Evolutionary conservation across 192 early-diverging fungal genomes (phyloP), one percentile per base, ranked within the genome.

Genomic region (Backusella psychrophila): DNA sequence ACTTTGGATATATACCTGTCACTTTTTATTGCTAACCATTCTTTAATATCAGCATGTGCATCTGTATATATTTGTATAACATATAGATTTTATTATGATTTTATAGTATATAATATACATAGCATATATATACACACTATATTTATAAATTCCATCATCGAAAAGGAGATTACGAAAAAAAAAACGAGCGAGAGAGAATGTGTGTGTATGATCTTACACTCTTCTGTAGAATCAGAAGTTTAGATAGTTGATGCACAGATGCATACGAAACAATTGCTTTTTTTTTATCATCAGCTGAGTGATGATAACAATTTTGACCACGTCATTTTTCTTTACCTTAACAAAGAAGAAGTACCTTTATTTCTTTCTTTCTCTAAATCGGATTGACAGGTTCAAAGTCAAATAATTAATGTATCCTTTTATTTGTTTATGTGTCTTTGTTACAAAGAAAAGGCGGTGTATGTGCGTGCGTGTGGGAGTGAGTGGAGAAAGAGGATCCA

Each of bases 261-360:
- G 56, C 56, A 63, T 63, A 63, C 56, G 56, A 63, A 63, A 63
- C 56, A 63, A 29, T 63, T 63, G 56, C 56, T 63, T 53, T 53
- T 29, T 63, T 63, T 63, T 9, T 29, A 63, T 29, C 14, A 63
- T 63, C 56, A 63, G 56, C 56, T 59, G 56, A 59, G 23, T 26
- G 56, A 59, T 59, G 56, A 59, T 59, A 59, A 59, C 56, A 59
- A 59, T 59, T 26, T 59, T 59, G 56, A 59, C 56, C 56, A 59
- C 56, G 56, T 59, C 56, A 59, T 59, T 59, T 59, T 59, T 26
- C 56, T 29, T 63, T 63, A 63, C 56, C 9, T 23, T 63, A 29
- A 63, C 56, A 63, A 63, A 63, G 9, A 63, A 63, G 23, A 63
- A 29, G 19, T 21, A n/a, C 6, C 52, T 56, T 23, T 29, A 33